These are phyloP conservation scores for Triangularia verruculosa DNA, from an alignment of 2,329 filamentous ascomycete species.

Conservation along the genomic window DNA sequence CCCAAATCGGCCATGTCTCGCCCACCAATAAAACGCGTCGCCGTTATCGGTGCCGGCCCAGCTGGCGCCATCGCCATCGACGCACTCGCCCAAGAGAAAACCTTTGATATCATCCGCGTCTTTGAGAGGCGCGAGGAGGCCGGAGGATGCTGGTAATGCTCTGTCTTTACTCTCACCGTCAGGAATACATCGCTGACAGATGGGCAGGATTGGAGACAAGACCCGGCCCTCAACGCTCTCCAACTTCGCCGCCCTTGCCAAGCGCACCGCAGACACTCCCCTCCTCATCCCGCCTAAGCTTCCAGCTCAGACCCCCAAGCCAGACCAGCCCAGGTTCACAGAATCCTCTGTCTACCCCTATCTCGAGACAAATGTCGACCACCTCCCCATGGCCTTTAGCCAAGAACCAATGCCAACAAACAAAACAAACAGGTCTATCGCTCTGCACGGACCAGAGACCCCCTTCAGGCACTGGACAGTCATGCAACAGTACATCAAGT, in stretches of 20 bases:
- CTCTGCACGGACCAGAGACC: constrained; percentile 52
- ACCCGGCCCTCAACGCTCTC: constrained; percentile 40
- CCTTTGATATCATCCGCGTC: constrained; percentile 54
- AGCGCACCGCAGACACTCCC: constrained; percentile 49
- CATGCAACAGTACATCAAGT: constrained; percentile 53
- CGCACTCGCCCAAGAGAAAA: constrained; percentile 52
- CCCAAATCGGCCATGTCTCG: constrained; percentile 5
- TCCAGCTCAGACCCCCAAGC: constrained; percentile 44
- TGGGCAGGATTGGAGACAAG: constrained; percentile 41
- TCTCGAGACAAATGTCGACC: constrained; percentile 64
- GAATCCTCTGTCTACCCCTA: constrained; percentile 61
- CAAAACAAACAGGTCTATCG: constrained; percentile 40
- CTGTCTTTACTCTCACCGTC: neutral
- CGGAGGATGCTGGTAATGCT: constrained; percentile 55
- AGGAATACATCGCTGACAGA: neutral
- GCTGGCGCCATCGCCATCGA: constrained; percentile 56
- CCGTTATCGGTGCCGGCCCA: constrained; percentile 57
- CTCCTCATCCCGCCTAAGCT: constrained; percentile 45
- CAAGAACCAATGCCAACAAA: constrained; percentile 49
- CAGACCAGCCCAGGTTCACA: constrained; percentile 46
- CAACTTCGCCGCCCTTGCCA: constrained; percentile 45
- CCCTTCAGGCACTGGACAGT: constrained; percentile 62
- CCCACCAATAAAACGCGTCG: constrained; percentile 37
- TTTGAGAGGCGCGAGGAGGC: constrained; percentile 56
- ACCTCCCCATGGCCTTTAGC: constrained; percentile 57